Evolutionary conservation across 495 filamentous ascomycete species (phyloP).

Genomic region (Penicillium turbatum): DNA sequence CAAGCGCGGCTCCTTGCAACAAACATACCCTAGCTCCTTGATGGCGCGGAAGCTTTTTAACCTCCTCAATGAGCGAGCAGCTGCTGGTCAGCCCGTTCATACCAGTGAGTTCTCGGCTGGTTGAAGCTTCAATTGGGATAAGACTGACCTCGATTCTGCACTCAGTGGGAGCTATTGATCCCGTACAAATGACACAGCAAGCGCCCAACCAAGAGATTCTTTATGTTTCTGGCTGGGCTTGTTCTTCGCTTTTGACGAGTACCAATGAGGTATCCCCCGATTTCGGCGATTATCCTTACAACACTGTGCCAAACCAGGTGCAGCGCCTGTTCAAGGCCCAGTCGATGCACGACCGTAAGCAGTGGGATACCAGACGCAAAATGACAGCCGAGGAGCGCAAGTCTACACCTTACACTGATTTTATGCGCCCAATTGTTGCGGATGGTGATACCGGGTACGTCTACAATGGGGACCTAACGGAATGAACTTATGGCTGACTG

Average conservation of each 20-base stretch:
- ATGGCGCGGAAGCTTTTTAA: constrained; percentile 96
- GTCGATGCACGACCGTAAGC: constrained; percentile 91
- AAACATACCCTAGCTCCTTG: constrained; percentile 82
- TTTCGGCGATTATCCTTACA: constrained; percentile 98
- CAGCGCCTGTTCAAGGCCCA: constrained; percentile 94
- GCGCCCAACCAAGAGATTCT: constrained; percentile 92
- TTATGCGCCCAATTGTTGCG: constrained; percentile 91
- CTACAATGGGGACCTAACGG: not conserved
- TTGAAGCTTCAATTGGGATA: not conserved
- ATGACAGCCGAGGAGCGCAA: constrained; percentile 66
- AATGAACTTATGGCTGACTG: constrained; percentile 1
- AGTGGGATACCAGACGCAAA: constrained; percentile 79
- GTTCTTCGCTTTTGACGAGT: constrained; percentile 82
- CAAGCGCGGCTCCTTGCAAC: constrained; percentile 82
- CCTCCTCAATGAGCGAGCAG: constrained; percentile 69
- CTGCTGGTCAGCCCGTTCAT: constrained; percentile 80
- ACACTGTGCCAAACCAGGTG: constrained; percentile 97
- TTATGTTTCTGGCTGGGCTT: constrained; percentile 96
- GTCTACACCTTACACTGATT: constrained; percentile 80
- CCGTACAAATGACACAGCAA: constrained; percentile 98
- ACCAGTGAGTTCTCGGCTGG: constrained; percentile 56
- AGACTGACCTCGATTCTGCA: constrained; percentile 11
- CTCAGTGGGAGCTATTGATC: constrained; percentile 93
- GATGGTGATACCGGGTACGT: constrained; percentile 88
- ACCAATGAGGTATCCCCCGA: constrained; percentile 97